Percentiles rank a stretch among this genome's conserved stretches.
These are phyloP conservation scores for Xylaria telfairii DNA, from an alignment of 495 filamentous ascomycete genomes.

Conservation along the genomic window DNA sequence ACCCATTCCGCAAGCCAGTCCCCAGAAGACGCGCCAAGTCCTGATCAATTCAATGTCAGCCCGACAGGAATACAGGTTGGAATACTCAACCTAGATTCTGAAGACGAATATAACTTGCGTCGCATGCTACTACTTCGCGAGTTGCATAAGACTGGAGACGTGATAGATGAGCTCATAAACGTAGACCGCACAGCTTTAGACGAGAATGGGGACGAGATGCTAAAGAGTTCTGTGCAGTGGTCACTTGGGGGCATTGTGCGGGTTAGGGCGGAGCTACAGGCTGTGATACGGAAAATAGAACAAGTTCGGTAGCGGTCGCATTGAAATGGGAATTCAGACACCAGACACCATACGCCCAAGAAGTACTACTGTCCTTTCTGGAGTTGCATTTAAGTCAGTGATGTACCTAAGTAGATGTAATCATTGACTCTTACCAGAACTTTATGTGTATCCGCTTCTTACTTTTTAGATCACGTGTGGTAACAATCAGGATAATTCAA, in stretches of 20 bases:
- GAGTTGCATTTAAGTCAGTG: background rate
- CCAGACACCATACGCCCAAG: background rate
- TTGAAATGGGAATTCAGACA: background rate
- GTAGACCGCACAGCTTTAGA: conserved; percentile 23
- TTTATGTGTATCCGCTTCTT: background rate
- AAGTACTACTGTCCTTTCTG: background rate
- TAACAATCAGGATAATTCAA: background rate
- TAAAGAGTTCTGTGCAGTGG: conserved; percentile 14
- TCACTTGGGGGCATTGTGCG: conserved; percentile 18
- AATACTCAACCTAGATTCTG: conserved; percentile 21
- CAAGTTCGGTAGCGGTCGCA: background rate
- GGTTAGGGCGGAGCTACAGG: conserved; percentile 13
- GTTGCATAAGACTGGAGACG: conserved; percentile 15
- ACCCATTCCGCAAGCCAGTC: background rate
- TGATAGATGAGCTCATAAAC: conserved; percentile 21
- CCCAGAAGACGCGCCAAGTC: conserved; percentile 5
- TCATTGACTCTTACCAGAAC: background rate
- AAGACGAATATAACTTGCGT: conserved; percentile 25
- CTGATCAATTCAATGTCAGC: conserved; percentile 13
- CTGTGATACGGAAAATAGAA: background rate
- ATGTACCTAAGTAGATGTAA: background rate
- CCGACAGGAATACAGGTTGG: conserved; percentile 23
- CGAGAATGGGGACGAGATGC: conserved; percentile 10
- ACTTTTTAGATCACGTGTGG: background rate
- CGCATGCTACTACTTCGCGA: conserved; percentile 19